phyloP scores from a whole-genome alignment of 768 basidiomycete species.

The Rhizopogon vulgaris region DNA sequence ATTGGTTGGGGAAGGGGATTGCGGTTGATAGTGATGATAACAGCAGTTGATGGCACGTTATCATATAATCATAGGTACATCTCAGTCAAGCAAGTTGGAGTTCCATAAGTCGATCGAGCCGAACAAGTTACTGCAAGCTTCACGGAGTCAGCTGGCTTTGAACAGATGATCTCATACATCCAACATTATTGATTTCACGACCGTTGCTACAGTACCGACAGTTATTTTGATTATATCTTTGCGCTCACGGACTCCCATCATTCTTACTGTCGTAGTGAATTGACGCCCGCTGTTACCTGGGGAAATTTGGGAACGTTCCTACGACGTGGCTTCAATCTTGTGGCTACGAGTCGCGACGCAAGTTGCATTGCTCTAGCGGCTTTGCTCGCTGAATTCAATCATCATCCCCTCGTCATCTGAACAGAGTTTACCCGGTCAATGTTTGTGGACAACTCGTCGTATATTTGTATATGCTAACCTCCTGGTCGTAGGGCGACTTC shows the following conservation, averaged over 20 bases:
- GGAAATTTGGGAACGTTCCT: too few species aligned
- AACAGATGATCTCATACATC: too few species aligned
- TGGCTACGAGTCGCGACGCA: neutral
- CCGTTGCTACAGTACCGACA: constrained; percentile 1
- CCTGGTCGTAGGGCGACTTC: constrained; percentile 18
- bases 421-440: constrained; percentile 9
- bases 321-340: neutral
- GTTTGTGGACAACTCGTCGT: constrained; percentile 7
- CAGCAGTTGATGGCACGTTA: constrained; percentile 2
- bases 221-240: constrained; percentile 7
- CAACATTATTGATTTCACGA: neutral
- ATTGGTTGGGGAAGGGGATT: constrained; percentile 53
- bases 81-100: neutral
- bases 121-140: neutral
- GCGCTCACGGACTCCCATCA: too few species aligned
- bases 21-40: constrained; percentile 22
- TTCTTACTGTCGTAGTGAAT: too few species aligned
- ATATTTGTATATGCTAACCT: constrained; percentile 11
- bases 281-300: too few species aligned
- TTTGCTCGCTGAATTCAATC: neutral
- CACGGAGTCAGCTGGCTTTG: too few species aligned
- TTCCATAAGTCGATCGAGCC: neutral
- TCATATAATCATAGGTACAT: too few species aligned
- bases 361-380: too few species aligned
- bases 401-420: neutral